A percentile compares a stretch with the other conserved stretches of the same genome.
Conservation (phyloP, 768 basidiomycete species). For the Asterophora parasitica region DNA sequence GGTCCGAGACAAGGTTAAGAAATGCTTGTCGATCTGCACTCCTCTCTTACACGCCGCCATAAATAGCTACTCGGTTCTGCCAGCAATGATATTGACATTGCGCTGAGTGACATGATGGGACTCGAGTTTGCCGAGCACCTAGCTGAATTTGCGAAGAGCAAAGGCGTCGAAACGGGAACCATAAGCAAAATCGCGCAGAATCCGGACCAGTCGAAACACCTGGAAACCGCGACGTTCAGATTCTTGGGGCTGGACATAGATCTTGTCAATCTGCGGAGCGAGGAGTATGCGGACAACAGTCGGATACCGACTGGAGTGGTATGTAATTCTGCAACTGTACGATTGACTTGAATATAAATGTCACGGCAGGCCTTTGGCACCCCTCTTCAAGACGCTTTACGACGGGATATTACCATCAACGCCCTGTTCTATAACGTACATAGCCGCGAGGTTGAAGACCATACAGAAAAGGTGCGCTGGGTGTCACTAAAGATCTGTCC, state of each 20-base stretch:
- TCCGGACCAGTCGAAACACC: slow-evolving; percentile 96
- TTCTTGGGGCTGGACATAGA: slow-evolving; percentile 83
- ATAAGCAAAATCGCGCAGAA: slow-evolving; percentile 88
- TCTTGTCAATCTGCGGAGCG: slow-evolving; percentile 89
- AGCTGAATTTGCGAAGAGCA: slow-evolving; percentile 50
- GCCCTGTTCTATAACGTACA: slow-evolving; percentile 95
- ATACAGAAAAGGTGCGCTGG: slow-evolving; percentile 63
- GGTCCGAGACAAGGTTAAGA: slow-evolving; percentile 92
- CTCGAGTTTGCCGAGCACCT: slow-evolving; percentile 81
- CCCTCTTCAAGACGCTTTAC: slow-evolving; percentile 82
- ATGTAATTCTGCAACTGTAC: slow-evolving; percentile 24
- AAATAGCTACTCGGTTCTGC: slow-evolving; percentile 70
- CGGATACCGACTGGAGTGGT: slow-evolving; percentile 89
- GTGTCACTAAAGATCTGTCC: slow-evolving; percentile 4
- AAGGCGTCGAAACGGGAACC: slow-evolving; percentile 48
- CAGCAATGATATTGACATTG: slow-evolving; percentile 92
- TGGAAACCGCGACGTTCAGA: slow-evolving; percentile 88
- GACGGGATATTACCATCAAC: slow-evolving; percentile 95
- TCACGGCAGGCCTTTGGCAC: slow-evolving; percentile 77
- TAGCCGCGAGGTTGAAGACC: slow-evolving; percentile 79
- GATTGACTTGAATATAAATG: neutral
- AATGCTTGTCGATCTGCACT: neutral
- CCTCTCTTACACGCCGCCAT: neutral
- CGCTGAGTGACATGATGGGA: slow-evolving; percentile 86
- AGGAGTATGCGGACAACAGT: slow-evolving; percentile 83